Conservation (phyloP, 176 grass and related monocot species). For the Musa itinerans region DNA sequence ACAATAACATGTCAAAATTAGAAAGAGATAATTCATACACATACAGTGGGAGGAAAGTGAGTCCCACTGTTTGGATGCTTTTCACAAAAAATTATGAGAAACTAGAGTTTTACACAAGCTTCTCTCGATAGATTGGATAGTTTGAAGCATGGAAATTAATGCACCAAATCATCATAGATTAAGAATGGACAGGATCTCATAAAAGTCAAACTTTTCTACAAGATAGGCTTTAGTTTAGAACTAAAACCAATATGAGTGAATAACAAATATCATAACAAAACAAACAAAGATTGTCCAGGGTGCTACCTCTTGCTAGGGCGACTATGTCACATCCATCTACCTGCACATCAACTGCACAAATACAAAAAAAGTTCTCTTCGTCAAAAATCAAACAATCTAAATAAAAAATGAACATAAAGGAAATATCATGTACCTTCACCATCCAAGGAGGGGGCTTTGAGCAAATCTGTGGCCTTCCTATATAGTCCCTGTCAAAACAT, state of each 20-base stretch:
- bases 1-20: neutral
- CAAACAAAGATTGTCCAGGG: neutral
- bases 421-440: conserved; percentile 39
- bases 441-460: conserved; percentile 78
- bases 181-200: no score
- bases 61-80: no score
- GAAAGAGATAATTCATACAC: neutral
- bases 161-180: no score
- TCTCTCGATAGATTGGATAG: no score
- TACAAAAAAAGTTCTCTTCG: conserved; percentile 1
- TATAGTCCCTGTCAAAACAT: conserved; percentile 68
- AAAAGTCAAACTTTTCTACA: no score
- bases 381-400: conserved; percentile 2
- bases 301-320: conserved; percentile 72
- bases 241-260: no score
- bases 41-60: no score
- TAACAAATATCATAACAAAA: neutral
- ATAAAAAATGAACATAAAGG: neutral
- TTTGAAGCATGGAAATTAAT: no score
- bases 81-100: no score
- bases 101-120: no score
- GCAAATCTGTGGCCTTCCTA: conserved; percentile 70
- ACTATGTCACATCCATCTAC: conserved; percentile 57
- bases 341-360: conserved; percentile 31
- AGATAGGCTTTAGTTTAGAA: no score